A percentile compares a stretch with the other conserved stretches of the same genome.
Conservation (phyloP, 2,329 filamentous ascomycete species). For the Pezicula carpinea region DNA sequence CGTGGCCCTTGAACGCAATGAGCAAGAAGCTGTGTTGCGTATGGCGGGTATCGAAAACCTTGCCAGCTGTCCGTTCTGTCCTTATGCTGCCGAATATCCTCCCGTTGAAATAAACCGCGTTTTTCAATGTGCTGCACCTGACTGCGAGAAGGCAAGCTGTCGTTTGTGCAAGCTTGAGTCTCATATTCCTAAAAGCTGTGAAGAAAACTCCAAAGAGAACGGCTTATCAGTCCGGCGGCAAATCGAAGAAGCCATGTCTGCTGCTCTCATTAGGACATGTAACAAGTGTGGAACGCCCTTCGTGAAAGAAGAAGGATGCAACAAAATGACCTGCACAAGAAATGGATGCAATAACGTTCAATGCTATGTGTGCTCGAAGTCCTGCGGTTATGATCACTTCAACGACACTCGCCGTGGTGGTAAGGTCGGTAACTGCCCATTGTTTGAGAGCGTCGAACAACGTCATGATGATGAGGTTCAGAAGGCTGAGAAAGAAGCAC, state of each 20-base stretch:
- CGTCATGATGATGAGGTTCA: conserved; percentile 61
- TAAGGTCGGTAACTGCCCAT: conserved; percentile 53
- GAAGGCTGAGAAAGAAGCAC: conserved; percentile 54
- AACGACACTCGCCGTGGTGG: conserved; percentile 45
- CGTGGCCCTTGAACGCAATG: conserved; percentile 62
- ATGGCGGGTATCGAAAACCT: conserved; percentile 67
- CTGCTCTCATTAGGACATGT: conserved; percentile 72
- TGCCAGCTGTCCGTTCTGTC: conserved; percentile 75
- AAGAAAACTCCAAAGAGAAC: conserved; percentile 57
- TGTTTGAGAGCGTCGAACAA: conserved; percentile 58
- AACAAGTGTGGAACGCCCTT: conserved; percentile 62
- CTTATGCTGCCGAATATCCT: conserved; percentile 70
- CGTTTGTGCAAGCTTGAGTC: conserved; percentile 63
- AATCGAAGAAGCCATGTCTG: conserved; percentile 82
- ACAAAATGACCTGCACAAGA: conserved; percentile 74
- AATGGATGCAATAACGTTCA: conserved; percentile 45
- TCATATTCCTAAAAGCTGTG: conserved; percentile 69
- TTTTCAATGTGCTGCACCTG: conserved; percentile 64
- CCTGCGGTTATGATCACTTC: conserved; percentile 66
- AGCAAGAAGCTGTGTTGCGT: conserved; percentile 66
- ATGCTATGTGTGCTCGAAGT: conserved; percentile 69
- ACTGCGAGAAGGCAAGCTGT: conserved; percentile 61
- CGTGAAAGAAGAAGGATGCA: conserved; percentile 75
- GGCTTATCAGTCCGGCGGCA: conserved; percentile 57
- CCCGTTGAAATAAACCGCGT: conserved; percentile 64